Evolutionary conservation across 2,329 filamentous ascomycete genomes (phyloP).

Genomic region (Sclerotiophoma versabilis): DNA sequence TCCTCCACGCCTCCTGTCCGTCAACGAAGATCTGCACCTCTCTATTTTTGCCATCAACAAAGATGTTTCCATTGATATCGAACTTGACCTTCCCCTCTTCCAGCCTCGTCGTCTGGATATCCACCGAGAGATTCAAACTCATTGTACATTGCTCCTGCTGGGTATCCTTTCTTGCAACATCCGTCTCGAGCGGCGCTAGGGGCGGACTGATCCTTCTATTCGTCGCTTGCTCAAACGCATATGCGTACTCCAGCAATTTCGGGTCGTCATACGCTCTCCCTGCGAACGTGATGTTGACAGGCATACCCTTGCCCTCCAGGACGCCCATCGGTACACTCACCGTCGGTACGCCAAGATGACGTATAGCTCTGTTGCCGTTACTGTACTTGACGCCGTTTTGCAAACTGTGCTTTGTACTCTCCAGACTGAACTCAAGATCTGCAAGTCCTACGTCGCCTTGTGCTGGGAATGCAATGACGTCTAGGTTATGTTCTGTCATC

Average conservation of each 20-base stretch:
- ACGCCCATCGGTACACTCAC: conserved; percentile 63
- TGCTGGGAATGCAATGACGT: conserved; percentile 59
- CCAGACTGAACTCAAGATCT: conserved; percentile 53
- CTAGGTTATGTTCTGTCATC: conserved; percentile 53
- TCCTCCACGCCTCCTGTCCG: conserved; percentile 17
- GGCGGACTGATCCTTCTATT: conserved; percentile 23
- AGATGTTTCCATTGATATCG: conserved; percentile 7
- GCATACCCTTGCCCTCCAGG: conserved; percentile 57
- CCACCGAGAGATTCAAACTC: background rate
- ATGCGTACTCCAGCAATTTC: conserved; percentile 35
- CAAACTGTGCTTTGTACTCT: conserved; percentile 48
- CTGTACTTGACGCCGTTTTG: conserved; percentile 62
- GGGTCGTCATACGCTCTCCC: conserved; percentile 58
- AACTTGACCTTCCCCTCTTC: background rate
- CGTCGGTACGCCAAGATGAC: conserved; percentile 63
- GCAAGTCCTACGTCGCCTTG: conserved; percentile 60
- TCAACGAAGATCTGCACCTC: conserved; percentile 29
- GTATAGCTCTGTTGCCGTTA: conserved; percentile 61
- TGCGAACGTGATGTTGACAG: conserved; percentile 62
- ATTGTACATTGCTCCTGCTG: background rate
- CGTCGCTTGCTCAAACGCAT: conserved; percentile 29
- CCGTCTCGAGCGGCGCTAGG: conserved; percentile 19
- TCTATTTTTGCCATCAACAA: background rate
- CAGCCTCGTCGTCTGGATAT: background rate
- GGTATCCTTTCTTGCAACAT: conserved; percentile 3